Evolutionary conservation across 345 rosid species (phyloP).

Genomic region (Conringia planisiliqua): DNA sequence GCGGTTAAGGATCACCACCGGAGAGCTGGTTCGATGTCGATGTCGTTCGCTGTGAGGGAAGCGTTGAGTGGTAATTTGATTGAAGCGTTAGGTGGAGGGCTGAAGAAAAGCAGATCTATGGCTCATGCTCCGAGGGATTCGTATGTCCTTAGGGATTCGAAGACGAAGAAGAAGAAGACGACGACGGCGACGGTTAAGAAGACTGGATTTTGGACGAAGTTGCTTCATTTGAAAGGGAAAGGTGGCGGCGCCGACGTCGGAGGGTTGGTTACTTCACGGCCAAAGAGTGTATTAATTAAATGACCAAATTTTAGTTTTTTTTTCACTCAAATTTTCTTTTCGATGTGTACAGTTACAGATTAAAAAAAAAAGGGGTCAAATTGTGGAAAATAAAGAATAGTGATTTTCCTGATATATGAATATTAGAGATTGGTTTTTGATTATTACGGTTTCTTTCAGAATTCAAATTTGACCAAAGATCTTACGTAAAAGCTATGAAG

Average conservation of each 20-base stretch:
- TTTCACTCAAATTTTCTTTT: neutral
- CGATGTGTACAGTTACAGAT: slow-evolving; percentile 32
- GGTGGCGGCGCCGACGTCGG: slow-evolving; percentile 29
- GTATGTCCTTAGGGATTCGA: slow-evolving; percentile 31
- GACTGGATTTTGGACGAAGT: slow-evolving; percentile 67
- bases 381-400: neutral
- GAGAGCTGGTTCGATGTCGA: slow-evolving; percentile 36
- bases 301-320: neutral
- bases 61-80: slow-evolving; percentile 21
- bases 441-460: neutral
- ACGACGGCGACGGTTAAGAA: slow-evolving; percentile 16
- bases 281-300: slow-evolving; percentile 19
- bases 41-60: slow-evolving; percentile 41
- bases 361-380: neutral
- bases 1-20: slow-evolving; percentile 37
- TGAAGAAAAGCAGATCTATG: slow-evolving; percentile 82
- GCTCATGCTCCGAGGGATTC: slow-evolving; percentile 42
- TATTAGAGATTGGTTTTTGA: neutral
- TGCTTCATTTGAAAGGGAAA: slow-evolving; percentile 52
- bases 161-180: slow-evolving; percentile 9
- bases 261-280: slow-evolving; percentile 27
- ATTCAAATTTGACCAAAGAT: neutral
- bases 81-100: slow-evolving; percentile 31
- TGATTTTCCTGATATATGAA: neutral
- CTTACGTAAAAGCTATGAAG: neutral